phyloP scores from a whole-genome alignment of 164 flowering plant species.

The Magnolia kwangsiensis region DNA sequence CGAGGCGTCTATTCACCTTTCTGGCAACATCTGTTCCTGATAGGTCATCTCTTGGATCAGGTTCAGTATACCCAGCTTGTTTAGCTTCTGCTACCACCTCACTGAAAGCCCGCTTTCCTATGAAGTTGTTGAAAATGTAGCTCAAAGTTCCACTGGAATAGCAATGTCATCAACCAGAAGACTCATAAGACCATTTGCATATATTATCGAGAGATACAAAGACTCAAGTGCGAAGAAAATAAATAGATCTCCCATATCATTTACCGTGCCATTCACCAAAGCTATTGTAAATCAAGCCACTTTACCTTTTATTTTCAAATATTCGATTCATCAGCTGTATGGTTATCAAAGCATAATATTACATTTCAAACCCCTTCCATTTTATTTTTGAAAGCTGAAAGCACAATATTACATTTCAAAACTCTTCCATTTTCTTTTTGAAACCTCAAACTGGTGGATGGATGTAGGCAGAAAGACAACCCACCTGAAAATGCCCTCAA shows the following conservation, averaged over 20 bases:
- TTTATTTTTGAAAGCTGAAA: background rate
- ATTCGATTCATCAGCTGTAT: background rate
- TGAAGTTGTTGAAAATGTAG: constrained; percentile 87
- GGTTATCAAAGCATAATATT: background rate
- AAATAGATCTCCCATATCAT: background rate
- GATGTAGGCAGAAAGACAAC: background rate
- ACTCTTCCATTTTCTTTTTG: background rate
- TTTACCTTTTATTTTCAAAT: background rate
- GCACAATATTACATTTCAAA: background rate
- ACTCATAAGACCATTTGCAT: background rate
- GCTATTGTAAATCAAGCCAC: background rate
- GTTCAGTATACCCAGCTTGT: constrained; percentile 88
- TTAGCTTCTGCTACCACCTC: constrained; percentile 92
- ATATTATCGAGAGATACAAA: background rate
- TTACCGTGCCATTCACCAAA: background rate
- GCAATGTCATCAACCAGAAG: background rate
- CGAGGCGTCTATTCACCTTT: constrained; percentile 48
- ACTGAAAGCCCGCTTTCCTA: constrained; percentile 53
- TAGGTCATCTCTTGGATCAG: constrained; percentile 98
- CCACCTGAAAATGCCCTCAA: constrained; percentile 98
- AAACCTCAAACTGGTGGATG: background rate
- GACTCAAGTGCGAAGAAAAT: background rate
- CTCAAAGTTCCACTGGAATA: constrained; percentile 92
- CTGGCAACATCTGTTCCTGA: constrained; percentile 98
- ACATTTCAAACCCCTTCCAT: background rate